Conservation (phyloP, 768 basidiomycete genomes). For the Russula virescens region DNA sequence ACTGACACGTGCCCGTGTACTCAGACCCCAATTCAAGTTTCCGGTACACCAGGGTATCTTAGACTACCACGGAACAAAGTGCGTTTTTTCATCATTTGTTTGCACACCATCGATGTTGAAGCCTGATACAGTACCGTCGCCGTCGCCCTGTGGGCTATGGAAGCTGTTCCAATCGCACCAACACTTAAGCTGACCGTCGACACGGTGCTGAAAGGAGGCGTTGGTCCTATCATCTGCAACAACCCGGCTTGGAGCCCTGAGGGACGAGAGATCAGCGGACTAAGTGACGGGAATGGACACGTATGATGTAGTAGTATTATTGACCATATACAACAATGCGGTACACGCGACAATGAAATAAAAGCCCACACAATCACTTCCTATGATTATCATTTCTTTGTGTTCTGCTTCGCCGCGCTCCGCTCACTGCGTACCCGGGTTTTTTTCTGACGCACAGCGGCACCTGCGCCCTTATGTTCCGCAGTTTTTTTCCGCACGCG, state of each 20-base stretch:
- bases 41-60: slow-evolving; percentile 80
- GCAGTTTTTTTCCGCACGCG: slow-evolving; percentile 40
- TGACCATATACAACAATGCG: background rate
- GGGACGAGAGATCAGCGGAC: slow-evolving; percentile 7
- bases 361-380: background rate
- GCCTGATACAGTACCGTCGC: slow-evolving; percentile 17
- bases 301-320: background rate
- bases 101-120: background rate
- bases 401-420: slow-evolving; percentile 48
- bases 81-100: slow-evolving; percentile 25
- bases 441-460: slow-evolving; percentile 35
- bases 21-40: slow-evolving; percentile 72
- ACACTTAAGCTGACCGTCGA: slow-evolving; percentile 29
- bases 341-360: background rate
- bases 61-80: slow-evolving; percentile 69
- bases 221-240: slow-evolving; percentile 25
- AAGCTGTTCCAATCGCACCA: slow-evolving; percentile 26
- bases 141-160: slow-evolving; percentile 34
- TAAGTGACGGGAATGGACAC: background rate
- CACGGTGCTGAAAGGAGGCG: slow-evolving; percentile 28
- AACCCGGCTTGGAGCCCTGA: slow-evolving; percentile 24
- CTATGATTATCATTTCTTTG: slow-evolving; percentile 52
- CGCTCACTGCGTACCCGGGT: slow-evolving; percentile 50
- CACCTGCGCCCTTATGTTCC: slow-evolving; percentile 29
- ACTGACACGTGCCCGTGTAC: background rate